Percentiles rank a stretch among this genome's conserved stretches.
Conservation (phyloP, 257 asterid genomes). For the Capsicum chinense region DNA sequence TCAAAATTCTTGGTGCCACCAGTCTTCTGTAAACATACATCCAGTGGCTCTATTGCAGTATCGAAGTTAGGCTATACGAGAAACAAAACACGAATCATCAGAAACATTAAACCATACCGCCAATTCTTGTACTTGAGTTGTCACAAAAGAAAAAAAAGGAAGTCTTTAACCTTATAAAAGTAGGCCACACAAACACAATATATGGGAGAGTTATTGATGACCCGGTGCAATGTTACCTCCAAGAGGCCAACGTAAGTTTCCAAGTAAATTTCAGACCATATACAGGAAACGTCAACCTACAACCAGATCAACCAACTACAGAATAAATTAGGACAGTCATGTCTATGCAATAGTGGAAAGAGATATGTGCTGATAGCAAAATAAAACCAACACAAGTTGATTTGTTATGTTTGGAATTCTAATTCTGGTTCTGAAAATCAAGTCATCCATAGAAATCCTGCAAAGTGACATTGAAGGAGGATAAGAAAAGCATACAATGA, state of each 20-base stretch:
- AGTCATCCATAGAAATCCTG: neutral
- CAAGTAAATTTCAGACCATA: slow-evolving; percentile 27
- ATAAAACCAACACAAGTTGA: neutral
- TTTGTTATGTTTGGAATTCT: neutral
- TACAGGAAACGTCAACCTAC: slow-evolving; percentile 77
- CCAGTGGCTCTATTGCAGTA: slow-evolving; percentile 73
- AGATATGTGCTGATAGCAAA: neutral
- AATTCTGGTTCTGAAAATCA: slow-evolving; percentile 4
- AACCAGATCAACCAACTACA: slow-evolving; percentile 32
- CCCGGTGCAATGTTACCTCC: no score
- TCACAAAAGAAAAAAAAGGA: no score
- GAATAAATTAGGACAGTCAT: neutral
- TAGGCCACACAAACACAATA: no score
- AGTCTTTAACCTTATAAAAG: no score
- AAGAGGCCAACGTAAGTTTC: no score
- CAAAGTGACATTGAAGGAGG: slow-evolving; percentile 3
- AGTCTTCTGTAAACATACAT: slow-evolving; percentile 56
- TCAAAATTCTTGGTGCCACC: slow-evolving; percentile 40
- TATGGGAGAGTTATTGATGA: no score
- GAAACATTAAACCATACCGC: neutral
- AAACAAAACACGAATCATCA: neutral
- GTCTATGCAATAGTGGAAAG: slow-evolving; percentile 17
- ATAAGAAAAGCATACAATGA: slow-evolving; percentile 15
- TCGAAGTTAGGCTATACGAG: slow-evolving; percentile 72
- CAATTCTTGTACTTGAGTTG: neutral